Conservation (phyloP, 192 early-diverging fungal species). For the Coemansia sp. region DNA sequence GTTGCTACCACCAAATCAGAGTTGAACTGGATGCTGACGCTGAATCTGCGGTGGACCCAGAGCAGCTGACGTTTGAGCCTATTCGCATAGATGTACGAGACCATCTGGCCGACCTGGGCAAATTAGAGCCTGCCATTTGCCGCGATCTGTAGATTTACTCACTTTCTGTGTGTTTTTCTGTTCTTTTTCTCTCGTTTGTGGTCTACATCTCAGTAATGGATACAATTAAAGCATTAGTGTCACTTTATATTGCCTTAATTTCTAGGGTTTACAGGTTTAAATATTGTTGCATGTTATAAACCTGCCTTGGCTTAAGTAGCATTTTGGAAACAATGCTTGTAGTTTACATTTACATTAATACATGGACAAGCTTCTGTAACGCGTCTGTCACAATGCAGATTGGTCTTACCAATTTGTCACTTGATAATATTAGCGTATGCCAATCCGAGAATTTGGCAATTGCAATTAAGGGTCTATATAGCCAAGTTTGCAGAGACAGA, state of each 20-base stretch:
- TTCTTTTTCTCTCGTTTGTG: not conserved
- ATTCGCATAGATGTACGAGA: conserved; percentile 38
- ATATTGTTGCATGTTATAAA: too few species aligned
- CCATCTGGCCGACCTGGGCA: conserved; percentile 19
- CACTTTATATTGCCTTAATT: not conserved
- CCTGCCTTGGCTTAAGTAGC: too few species aligned
- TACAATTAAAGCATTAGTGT: too few species aligned
- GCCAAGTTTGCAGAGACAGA: not conserved
- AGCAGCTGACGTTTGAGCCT: conserved; percentile 25
- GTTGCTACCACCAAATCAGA: conserved; percentile 43
- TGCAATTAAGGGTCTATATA: conserved; percentile 33
- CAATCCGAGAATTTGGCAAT: too few species aligned
- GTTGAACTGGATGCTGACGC: conserved; percentile 21
- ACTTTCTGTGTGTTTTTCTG: not conserved
- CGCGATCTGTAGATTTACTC: conserved; percentile 1
- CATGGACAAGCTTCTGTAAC: too few species aligned
- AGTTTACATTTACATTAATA: too few species aligned
- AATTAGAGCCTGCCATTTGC: not conserved
- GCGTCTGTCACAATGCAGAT: too few species aligned
- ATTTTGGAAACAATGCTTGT: too few species aligned
- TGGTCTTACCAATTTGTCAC: too few species aligned
- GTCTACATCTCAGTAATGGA: not conserved
- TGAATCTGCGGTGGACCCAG: conserved; percentile 4
- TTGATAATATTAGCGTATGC: too few species aligned
- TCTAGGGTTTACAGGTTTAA: not conserved